Base-by-base conservation (phyloP, 495 filamentous ascomycete genomes). In the Thermothielavioides terrestris region DNA sequence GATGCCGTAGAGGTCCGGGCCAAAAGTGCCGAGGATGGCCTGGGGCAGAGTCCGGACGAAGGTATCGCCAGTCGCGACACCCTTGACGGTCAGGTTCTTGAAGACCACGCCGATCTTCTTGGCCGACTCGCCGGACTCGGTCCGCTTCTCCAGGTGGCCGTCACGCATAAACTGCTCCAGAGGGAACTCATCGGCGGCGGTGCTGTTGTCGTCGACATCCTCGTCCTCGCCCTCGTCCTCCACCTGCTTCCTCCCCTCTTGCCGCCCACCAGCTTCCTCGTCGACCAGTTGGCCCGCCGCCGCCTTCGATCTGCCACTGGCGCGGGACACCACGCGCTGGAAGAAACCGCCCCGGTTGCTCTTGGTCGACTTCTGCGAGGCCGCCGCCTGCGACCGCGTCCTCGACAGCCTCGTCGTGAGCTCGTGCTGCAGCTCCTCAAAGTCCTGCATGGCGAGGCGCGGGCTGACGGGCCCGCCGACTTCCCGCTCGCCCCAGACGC, bases 101-200 rank as follows among this genome's bases (percentile, higher is more conserved):
- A 87, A 95, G 1, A 89, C 74, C 1, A 95, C 84, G 3, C 89
- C 89, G 18, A 94, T 78, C 57, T 85, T 88, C 70, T 94, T 94
- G 32, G 82, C 78, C 0, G 86, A 87, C 25, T 76, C 77, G 6
- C 79, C 63, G 2, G 56, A 80, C 11, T 82, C 81, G 2, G 77
- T 79, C 14, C 86, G 77, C 58, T 85, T 88, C 67, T 90, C 88
- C 50, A 94, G 82, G 53, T 86, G 84, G 14, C 88, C 88, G 37
- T 88, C 83, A 9, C 80, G 75, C 64, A 94, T 76, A 61, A 94
- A 94, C 35, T 80, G 69, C 23, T 77, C 80, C 1, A 94, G 67
- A 46, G 86, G 77, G 56, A 94, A 90, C 6, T 76, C 80, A 5
- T 57, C 56, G 1, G 37, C 31, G 14, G 69, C 64, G 6, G 68